A percentile compares a stretch with the other conserved stretches of the same genome.
Conservation (phyloP, 805 yeast species). For the Myxozyma vanderwaltii region DNA sequence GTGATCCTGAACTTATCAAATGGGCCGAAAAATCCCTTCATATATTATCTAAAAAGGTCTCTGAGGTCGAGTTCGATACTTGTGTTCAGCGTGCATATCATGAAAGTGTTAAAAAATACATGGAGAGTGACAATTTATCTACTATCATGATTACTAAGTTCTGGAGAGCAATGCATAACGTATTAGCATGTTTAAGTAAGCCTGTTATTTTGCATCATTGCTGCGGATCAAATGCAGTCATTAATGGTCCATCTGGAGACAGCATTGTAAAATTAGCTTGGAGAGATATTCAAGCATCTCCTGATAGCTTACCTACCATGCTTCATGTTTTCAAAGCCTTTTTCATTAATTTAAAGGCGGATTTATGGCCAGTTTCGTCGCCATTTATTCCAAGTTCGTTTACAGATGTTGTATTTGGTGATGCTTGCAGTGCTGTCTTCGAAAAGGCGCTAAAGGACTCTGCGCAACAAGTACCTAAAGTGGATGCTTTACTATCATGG, state of each 20-base stretch:
- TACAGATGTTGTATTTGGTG: conserved; percentile 59
- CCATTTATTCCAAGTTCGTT: conserved; percentile 60
- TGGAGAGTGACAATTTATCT: not conserved
- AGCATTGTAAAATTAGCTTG: conserved; percentile 40
- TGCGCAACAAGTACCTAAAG: conserved; percentile 25
- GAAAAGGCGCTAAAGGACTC: conserved; percentile 26
- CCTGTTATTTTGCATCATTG: conserved; percentile 19
- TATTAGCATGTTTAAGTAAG: conserved; percentile 13
- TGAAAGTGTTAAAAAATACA: conserved; percentile 14
- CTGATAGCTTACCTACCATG: conserved; percentile 53
- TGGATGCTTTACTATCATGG: conserved; percentile 27
- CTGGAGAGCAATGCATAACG: conserved; percentile 25
- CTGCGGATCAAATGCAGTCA: conserved; percentile 12
- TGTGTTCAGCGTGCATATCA: conserved; percentile 21
- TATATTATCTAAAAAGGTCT: conserved; percentile 7
- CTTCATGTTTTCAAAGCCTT: conserved; percentile 55
- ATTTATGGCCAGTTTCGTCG: conserved; percentile 58
- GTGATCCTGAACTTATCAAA: conserved; percentile 19
- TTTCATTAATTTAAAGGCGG: conserved; percentile 47
- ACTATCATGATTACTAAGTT: conserved; percentile 9
- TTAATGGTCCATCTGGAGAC: conserved; percentile 12
- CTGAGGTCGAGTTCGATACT: conserved; percentile 26
- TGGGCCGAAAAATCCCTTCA: conserved; percentile 36
- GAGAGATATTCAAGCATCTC: conserved; percentile 41
- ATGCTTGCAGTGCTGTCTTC: conserved; percentile 34